phyloP scores from a whole-genome alignment of 441 rosid species.

The Bocquillonia castaneifolia region DNA sequence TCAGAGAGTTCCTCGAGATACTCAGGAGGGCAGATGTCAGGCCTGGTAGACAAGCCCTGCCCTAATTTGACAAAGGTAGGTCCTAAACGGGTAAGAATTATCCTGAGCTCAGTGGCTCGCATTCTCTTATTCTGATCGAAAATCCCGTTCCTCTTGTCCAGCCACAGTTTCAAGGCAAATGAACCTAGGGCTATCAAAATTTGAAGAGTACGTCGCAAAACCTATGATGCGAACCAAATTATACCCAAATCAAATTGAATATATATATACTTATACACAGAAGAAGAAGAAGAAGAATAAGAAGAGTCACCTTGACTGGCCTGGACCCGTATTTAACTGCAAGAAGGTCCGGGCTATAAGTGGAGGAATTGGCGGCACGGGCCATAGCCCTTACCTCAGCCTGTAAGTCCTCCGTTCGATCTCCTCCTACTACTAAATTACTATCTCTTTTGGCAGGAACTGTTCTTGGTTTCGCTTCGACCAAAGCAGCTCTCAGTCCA shows the following conservation, averaged over 20 bases:
- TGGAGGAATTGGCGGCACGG: slow-evolving; percentile 72
- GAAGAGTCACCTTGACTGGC: slow-evolving; percentile 53
- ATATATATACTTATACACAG: slow-evolving; percentile 6
- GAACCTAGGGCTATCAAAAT: slow-evolving; percentile 58
- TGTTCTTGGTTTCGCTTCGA: slow-evolving; percentile 27
- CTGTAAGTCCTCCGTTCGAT: slow-evolving; percentile 66
- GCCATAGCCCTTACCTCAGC: slow-evolving; percentile 78
- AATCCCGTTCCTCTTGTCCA: slow-evolving; percentile 61
- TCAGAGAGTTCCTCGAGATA: slow-evolving; percentile 81
- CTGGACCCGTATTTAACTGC: slow-evolving; percentile 58
- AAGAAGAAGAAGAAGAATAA: neutral
- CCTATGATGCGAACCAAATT: slow-evolving; percentile 34
- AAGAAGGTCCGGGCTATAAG: slow-evolving; percentile 61
- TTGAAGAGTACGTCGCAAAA: slow-evolving; percentile 58
- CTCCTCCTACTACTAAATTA: slow-evolving; percentile 26
- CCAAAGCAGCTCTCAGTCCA: slow-evolving; percentile 29
- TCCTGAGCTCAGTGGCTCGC: slow-evolving; percentile 59
- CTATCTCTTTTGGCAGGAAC: slow-evolving; percentile 18
- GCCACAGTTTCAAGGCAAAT: slow-evolving; percentile 52
- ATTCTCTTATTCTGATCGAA: slow-evolving; percentile 60
- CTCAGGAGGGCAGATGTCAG: slow-evolving; percentile 91
- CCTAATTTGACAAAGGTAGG: slow-evolving; percentile 94
- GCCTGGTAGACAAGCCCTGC: slow-evolving; percentile 91
- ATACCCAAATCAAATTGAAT: neutral
- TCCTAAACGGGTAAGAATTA: slow-evolving; percentile 70